Evolutionary conservation across 768 basidiomycete species (phyloP).

Genomic region (Punctularia strigosozonata): DNA sequence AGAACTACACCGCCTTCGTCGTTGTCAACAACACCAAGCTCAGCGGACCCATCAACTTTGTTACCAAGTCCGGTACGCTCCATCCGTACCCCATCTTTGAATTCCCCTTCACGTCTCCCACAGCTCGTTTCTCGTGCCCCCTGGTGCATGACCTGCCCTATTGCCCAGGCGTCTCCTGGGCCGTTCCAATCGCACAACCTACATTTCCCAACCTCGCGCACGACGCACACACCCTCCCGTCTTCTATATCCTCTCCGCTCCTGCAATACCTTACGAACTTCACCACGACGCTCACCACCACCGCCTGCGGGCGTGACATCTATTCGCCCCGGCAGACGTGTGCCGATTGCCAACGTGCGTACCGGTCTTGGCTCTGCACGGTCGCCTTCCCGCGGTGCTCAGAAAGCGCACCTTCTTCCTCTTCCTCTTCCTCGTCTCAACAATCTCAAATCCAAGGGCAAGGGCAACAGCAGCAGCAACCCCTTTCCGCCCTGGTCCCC

Average conservation of each 20-base stretch:
- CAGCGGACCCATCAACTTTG: constrained; percentile 57
- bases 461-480: constrained; percentile 18
- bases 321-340: constrained; percentile 76
- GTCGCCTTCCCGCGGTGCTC: constrained; percentile 66
- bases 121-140: constrained; percentile 58
- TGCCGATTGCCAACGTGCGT: constrained; percentile 59
- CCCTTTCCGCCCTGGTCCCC: constrained; percentile 38
- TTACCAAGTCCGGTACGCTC: constrained; percentile 60
- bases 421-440: constrained; percentile 14
- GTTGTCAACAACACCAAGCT: constrained; percentile 44
- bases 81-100: background rate
- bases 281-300: constrained; percentile 56
- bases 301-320: constrained; percentile 67
- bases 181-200: constrained; percentile 52
- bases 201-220: constrained; percentile 30
- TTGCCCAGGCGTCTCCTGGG: constrained; percentile 61
- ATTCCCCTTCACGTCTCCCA: background rate
- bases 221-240: constrained; percentile 39
- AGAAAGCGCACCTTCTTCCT: constrained; percentile 30
- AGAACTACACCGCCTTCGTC: constrained; percentile 73
- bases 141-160: constrained; percentile 61
- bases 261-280: constrained; percentile 59
- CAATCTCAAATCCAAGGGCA: constrained; percentile 18
- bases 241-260: constrained; percentile 35
- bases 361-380: constrained; percentile 69